Evolutionary conservation across 768 basidiomycete species (phyloP).

Genomic region (Boletales sp.): DNA sequence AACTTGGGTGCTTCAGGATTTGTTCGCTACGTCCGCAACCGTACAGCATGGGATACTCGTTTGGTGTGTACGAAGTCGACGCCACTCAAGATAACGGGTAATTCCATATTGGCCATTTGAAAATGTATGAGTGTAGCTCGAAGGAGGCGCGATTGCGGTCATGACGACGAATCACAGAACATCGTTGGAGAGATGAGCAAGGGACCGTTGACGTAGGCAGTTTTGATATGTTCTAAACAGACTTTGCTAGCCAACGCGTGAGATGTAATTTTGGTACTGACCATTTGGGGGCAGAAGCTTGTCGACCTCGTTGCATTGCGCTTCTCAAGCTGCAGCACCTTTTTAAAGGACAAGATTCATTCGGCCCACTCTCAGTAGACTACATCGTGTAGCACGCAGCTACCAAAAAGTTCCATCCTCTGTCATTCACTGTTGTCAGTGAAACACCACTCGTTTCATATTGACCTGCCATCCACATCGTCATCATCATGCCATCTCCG

Average conservation of each 20-base stretch:
- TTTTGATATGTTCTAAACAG: slow-evolving; percentile 17
- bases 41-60: slow-evolving; percentile 20
- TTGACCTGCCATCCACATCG: slow-evolving; percentile 3
- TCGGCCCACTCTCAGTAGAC: slow-evolving; percentile 6
- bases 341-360: slow-evolving; percentile 19
- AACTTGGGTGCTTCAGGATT: slow-evolving; percentile 9
- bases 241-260: slow-evolving; percentile 16
- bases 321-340: slow-evolving; percentile 12
- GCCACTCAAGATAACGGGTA: slow-evolving; percentile 27
- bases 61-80: slow-evolving; percentile 19
- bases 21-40: slow-evolving; percentile 6
- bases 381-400: slow-evolving; percentile 18
- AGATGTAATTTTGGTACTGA: slow-evolving; percentile 10
- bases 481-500: slow-evolving; percentile 24
- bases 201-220: slow-evolving; percentile 15
- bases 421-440: neutral
- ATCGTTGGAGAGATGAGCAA: slow-evolving; percentile 3
- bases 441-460: slow-evolving; percentile 21
- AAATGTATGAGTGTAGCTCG: slow-evolving; percentile 4
- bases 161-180: slow-evolving; percentile 28
- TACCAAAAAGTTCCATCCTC: neutral
- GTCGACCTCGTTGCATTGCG: slow-evolving; percentile 23
- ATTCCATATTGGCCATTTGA: slow-evolving; percentile 19
- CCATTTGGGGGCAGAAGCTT: slow-evolving; percentile 21
- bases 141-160: slow-evolving; percentile 8